Evolutionary conservation across 192 early-diverging fungal species (phyloP).

Genomic region (Podila epigama): DNA sequence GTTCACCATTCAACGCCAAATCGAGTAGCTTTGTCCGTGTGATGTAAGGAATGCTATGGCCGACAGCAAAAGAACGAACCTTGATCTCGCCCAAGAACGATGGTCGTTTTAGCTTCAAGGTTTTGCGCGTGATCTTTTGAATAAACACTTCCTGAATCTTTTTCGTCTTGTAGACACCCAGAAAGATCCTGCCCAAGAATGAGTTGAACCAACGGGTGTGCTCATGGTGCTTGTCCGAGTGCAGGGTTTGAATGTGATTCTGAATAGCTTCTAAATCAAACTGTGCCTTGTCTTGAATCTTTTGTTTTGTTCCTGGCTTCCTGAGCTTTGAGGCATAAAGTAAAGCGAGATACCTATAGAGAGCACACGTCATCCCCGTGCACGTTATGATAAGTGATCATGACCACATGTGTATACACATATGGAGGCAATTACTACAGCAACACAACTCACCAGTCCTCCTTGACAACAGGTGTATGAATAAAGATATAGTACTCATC

Average conservation of each 20-base stretch:
- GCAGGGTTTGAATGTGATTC: constrained; percentile 52
- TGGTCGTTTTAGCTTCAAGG: constrained; percentile 70
- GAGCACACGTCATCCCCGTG: not conserved
- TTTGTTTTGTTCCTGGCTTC: constrained; percentile 47
- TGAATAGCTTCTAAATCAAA: constrained; percentile 43
- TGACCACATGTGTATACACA: no score
- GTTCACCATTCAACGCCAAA: constrained; percentile 72
- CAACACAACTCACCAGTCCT: constrained; percentile 81
- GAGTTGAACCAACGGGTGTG: constrained; percentile 82
- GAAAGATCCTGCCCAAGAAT: constrained; percentile 80
- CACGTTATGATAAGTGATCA: not conserved
- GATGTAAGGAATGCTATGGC: constrained; percentile 80
- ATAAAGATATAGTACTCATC: constrained; percentile 67
- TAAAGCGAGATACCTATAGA: constrained; percentile 29
- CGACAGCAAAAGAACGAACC: constrained; percentile 79
- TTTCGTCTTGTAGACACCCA: constrained; percentile 75
- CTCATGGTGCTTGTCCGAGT: constrained; percentile 57
- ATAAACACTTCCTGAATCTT: constrained; percentile 66
- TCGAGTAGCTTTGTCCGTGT: constrained; percentile 78
- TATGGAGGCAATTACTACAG: constrained; percentile 2
- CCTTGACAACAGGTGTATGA: constrained; percentile 77
- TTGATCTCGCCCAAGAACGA: constrained; percentile 84
- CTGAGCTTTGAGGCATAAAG: constrained; percentile 37
- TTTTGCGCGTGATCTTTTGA: constrained; percentile 72
- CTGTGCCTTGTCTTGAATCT: constrained; percentile 49